These are phyloP conservation scores for Chlorencoelia australis DNA, from an alignment of 2,329 filamentous ascomycete species.

Conservation along the genomic window DNA sequence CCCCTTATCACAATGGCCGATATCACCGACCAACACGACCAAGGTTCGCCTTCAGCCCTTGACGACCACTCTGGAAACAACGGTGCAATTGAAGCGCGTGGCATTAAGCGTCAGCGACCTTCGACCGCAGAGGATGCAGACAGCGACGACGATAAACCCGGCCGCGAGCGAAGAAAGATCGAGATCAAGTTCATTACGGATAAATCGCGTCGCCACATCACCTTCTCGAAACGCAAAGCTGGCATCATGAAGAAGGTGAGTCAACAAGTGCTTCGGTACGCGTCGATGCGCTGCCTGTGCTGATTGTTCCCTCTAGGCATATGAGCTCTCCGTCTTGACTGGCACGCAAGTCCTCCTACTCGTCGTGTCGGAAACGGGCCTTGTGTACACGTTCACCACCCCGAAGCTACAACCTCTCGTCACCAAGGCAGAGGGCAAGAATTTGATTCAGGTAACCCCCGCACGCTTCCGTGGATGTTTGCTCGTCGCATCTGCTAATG, in stretches of 20 bases:
- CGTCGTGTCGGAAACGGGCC: conserved; percentile 91
- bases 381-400: conserved; percentile 97
- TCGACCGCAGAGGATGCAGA: conserved; percentile 86
- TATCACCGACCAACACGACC: conserved; percentile 68
- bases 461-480: no score
- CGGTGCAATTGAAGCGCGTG: conserved; percentile 54
- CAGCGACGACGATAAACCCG: conserved; percentile 94
- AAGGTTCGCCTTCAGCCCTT: conserved; percentile 63
- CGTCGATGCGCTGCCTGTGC: conserved; percentile 16
- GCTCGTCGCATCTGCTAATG: conserved; percentile 32
- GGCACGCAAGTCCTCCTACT: conserved; percentile 95
- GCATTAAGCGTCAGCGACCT: conserved; percentile 80
- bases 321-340: conserved; percentile 93
- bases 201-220: conserved; percentile 98
- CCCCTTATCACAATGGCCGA: conserved; percentile 53
- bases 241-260: conserved; percentile 99
- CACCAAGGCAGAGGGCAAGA: conserved; percentile 98
- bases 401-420: conserved; percentile 97
- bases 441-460: conserved; percentile 76
- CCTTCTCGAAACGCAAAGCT: conserved; percentile 98
- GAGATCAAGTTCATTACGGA: conserved; percentile 99
- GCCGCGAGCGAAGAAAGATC: conserved; percentile 97
- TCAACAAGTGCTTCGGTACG: conserved; percentile 21
- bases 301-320: conserved; percentile 53
- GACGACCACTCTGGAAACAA: conserved; percentile 69